Conservation (phyloP, 805 yeast species). For the Metschnikowia amazonensis region DNA sequence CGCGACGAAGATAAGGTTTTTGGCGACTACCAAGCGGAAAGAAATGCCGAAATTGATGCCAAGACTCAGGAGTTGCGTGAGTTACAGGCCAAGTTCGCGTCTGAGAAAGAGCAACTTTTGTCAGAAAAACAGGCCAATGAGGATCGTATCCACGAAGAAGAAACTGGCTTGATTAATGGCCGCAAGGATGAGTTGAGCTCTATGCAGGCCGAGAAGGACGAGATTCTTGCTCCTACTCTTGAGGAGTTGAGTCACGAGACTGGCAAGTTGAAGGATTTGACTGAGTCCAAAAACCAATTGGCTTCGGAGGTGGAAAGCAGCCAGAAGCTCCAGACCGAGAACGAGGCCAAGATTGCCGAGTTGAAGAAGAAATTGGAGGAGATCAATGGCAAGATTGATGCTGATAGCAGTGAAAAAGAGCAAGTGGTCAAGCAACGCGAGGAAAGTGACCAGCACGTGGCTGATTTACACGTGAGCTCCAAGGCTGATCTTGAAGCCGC, state of each 20-base stretch:
- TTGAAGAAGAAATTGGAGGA: conserved; percentile 43
- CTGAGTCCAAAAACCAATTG: conserved; percentile 45
- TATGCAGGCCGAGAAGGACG: conserved; percentile 52
- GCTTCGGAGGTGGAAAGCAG: conserved; percentile 42
- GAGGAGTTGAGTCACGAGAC: conserved; percentile 51
- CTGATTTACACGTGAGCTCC: conserved; percentile 27
- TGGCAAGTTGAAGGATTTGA: conserved; percentile 45
- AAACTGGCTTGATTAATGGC: conserved; percentile 40
- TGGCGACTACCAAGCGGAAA: conserved; percentile 27
- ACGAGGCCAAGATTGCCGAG: conserved; percentile 41
- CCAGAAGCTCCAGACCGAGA: conserved; percentile 43
- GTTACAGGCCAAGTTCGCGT: conserved; percentile 38
- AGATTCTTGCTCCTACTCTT: conserved; percentile 50
- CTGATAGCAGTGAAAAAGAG: conserved; percentile 30
- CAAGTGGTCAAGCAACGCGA: conserved; percentile 35
- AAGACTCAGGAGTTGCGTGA: conserved; percentile 29
- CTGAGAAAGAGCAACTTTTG: conserved; percentile 40
- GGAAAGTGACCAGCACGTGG: conserved; percentile 37
- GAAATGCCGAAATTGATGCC: conserved; percentile 29
- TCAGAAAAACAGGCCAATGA: conserved; percentile 46
- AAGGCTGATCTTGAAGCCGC: conserved; percentile 25
- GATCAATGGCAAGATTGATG: conserved; percentile 36
- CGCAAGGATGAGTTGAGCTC: conserved; percentile 46
- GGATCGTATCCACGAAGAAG: conserved; percentile 41
- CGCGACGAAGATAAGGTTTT: conserved; percentile 27